These are phyloP conservation scores for Xylaria longipes DNA, from an alignment of 495 filamentous ascomycete species.

Conservation along the genomic window DNA sequence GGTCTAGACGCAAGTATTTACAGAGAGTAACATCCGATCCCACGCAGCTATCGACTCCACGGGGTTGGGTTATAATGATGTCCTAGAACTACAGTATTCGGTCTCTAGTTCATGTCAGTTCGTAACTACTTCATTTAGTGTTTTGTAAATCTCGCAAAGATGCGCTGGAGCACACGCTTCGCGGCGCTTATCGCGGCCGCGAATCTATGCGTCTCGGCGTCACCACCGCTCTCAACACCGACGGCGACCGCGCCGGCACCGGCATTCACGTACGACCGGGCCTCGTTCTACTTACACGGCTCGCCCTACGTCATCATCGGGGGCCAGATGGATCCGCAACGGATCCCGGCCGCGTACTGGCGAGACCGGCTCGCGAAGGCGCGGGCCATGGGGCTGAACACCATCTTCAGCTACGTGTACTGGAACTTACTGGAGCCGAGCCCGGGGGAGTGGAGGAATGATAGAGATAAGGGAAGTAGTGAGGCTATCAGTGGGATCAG, in stretches of 20 bases:
- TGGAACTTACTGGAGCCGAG: conserved; percentile 54
- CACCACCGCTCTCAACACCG: not conserved
- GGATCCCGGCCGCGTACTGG: conserved; percentile 53
- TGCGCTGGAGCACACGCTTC: conserved; percentile 15
- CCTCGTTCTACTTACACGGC: conserved; percentile 51
- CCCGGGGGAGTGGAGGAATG: conserved; percentile 41
- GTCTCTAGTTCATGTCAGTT: not conserved
- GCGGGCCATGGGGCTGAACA: conserved; percentile 54
- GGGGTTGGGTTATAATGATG: not conserved
- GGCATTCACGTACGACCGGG: conserved; percentile 37
- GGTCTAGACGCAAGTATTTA: not conserved
- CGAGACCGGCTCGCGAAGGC: conserved; percentile 48
- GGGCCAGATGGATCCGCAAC: conserved; percentile 59
- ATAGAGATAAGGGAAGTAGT: not conserved
- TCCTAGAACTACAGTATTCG: not conserved
- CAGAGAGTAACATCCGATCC: not conserved
- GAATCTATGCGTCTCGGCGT: not conserved
- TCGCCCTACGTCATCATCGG: conserved; percentile 53
- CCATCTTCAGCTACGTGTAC: conserved; percentile 55
- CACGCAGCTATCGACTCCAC: not conserved
- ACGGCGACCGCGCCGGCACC: not conserved
- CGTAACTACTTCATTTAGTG: not conserved
- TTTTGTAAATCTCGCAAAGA: not conserved
- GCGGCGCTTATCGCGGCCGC: conserved; percentile 10
- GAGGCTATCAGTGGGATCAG: conserved; percentile 29